phyloP scores from a whole-genome alignment of 108 stramenopile genomes.

The Pseudonitzschia multiseries region DNA sequence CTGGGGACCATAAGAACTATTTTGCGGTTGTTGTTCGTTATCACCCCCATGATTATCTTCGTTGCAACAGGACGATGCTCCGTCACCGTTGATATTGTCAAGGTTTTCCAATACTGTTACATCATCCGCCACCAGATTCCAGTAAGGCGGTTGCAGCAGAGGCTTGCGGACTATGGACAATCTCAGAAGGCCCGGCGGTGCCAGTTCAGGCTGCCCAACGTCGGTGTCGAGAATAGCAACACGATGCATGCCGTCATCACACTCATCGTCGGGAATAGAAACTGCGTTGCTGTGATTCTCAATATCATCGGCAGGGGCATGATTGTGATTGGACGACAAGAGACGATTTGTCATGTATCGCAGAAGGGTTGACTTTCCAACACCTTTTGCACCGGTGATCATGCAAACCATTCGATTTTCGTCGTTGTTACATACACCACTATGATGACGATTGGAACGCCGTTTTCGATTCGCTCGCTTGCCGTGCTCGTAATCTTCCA shows the following conservation, averaged over 20 bases:
- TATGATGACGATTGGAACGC: background rate
- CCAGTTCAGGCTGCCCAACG: constrained; percentile 90
- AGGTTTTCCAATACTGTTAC: background rate
- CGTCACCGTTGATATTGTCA: constrained; percentile 13
- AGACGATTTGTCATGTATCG: constrained; percentile 80
- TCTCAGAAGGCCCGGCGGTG: constrained; percentile 82
- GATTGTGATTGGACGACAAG: constrained; percentile 29
- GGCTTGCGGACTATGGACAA: constrained; percentile 67
- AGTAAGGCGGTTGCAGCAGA: constrained; percentile 74
- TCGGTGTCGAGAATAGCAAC: constrained; percentile 90
- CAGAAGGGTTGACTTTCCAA: constrained; percentile 87
- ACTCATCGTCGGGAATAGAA: background rate
- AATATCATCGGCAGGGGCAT: too few relatives aligned
- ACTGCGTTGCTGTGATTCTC: background rate
- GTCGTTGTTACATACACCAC: background rate
- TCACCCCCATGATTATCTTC: too few relatives aligned
- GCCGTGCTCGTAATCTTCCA: constrained; percentile 15
- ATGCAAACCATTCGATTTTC: constrained; percentile 32
- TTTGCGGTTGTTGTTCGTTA: background rate
- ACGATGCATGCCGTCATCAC: background rate
- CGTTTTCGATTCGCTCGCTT: background rate
- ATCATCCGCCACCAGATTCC: constrained; percentile 26
- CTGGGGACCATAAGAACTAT: background rate
- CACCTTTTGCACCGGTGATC: constrained; percentile 90
- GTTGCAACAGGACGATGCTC: too few relatives aligned